Conservation (phyloP, 257 asterid species). For the Marsdenia floribunda region DNA sequence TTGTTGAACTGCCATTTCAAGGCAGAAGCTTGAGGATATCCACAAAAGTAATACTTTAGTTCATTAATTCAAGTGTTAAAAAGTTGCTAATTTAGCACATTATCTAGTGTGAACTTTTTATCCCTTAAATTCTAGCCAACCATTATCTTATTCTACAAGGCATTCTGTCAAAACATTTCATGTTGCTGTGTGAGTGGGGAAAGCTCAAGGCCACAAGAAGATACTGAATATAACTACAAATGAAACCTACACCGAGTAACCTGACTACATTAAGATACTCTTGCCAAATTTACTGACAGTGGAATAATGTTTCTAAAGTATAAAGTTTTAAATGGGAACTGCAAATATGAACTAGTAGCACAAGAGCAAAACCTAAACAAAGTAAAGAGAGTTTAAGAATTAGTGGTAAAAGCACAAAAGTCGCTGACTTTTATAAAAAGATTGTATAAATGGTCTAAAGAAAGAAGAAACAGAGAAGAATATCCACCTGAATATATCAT, state of each 20-base stretch:
- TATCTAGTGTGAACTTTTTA: too few species aligned
- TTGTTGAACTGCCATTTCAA: background rate
- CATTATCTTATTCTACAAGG: background rate
- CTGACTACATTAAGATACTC: background rate
- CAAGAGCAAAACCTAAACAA: background rate
- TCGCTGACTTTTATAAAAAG: background rate
- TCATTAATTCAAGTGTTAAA: background rate
- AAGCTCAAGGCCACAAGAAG: background rate
- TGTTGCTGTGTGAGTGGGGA: background rate
- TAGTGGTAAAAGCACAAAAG: background rate
- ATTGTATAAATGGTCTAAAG: background rate
- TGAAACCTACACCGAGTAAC: background rate
- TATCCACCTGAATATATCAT: slow-evolving; percentile 73
- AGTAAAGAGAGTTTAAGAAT: background rate
- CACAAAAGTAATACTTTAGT: background rate
- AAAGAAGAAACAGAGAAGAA: slow-evolving; percentile 13
- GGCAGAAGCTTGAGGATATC: background rate
- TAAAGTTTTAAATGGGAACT: background rate
- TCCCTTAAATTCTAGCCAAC: background rate
- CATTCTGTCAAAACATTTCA: background rate
- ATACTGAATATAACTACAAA: background rate
- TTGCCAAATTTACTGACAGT: background rate
- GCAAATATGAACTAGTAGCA: background rate
- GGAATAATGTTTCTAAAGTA: background rate
- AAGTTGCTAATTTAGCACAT: background rate